Percentiles rank a stretch among this genome's conserved stretches.
Conservation (phyloP, 2,329 filamentous ascomycete species). For the Lasiodiplodia theobromae region DNA sequence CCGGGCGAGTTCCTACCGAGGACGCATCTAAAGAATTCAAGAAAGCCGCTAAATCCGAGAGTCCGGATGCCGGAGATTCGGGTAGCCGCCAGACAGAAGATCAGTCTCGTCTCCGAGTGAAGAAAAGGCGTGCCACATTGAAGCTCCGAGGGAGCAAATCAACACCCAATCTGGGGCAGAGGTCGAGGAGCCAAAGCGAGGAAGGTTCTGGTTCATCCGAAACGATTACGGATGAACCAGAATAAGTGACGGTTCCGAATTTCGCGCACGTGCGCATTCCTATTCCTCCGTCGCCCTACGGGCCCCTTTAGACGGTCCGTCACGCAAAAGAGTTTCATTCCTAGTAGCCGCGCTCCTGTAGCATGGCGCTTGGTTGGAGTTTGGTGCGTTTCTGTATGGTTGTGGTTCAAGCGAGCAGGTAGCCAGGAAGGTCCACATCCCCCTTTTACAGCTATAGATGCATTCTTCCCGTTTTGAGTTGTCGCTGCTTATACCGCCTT, state of each 20-base stretch:
- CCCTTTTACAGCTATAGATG: conserved; percentile 1
- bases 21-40: conserved; percentile 36
- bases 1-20: not conserved
- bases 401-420: not conserved
- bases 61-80: conserved; percentile 34
- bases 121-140: conserved; percentile 3
- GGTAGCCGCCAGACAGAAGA: conserved; percentile 36
- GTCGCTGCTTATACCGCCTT: not conserved
- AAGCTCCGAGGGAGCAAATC: conserved; percentile 7
- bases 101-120: conserved; percentile 36
- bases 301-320: not conserved
- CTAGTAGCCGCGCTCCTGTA: not conserved
- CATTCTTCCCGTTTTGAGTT: not conserved
- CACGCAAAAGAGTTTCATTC: not conserved
- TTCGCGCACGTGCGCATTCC: too few relatives aligned
- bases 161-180: not conserved
- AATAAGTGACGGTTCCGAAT: not conserved
- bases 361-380: not conserved
- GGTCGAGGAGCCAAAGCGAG: not conserved
- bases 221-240: not conserved
- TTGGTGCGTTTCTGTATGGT: not conserved
- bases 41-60: conserved; percentile 35
- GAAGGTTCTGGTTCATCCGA: not conserved
- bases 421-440: not conserved
- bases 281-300: not conserved